A percentile compares a stretch with the other conserved stretches of the same genome.
phyloP scores from a whole-genome alignment of 208 protist genomes.

The Hexamita inflata region DNA sequence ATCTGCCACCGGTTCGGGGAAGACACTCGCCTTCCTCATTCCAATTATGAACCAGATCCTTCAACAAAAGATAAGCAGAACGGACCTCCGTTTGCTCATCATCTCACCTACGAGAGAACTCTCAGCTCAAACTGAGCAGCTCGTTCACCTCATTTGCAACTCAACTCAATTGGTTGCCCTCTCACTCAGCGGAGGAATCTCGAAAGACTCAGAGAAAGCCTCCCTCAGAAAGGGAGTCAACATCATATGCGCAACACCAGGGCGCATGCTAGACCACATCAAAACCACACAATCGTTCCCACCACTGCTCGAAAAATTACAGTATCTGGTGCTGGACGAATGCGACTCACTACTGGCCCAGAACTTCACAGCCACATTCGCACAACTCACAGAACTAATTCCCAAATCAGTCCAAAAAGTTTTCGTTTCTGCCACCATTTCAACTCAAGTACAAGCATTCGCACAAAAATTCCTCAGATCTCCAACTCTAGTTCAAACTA shows the following conservation, averaged over 20 bases:
- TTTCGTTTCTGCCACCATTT: conserved; percentile 7
- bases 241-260: neutral
- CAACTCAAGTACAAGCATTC: neutral
- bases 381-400: neutral
- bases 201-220: conserved; percentile 2
- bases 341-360: neutral
- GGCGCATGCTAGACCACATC: conserved; percentile 1
- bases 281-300: neutral
- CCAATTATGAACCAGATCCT: neutral
- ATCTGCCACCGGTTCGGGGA: conserved; percentile 5
- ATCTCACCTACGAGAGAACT: conserved; percentile 15
- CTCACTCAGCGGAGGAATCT: neutral
- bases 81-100: too few species aligned
- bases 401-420: neutral
- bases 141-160: neutral
- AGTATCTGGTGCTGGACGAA: conserved; percentile 12
- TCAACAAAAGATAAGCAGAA: too few species aligned
- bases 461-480: neutral
- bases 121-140: neutral
- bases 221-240: neutral
- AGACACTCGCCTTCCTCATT: conserved; percentile 5
- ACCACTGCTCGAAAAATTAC: neutral
- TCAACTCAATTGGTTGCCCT: neutral
- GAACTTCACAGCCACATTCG: neutral
- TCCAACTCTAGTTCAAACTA: neutral